A percentile compares a stretch with the other conserved stretches of the same genome.
phyloP scores from a whole-genome alignment of 225 moss, liverwort and hornwort species.

The Bryoerythrophyllum caledonicum region DNA sequence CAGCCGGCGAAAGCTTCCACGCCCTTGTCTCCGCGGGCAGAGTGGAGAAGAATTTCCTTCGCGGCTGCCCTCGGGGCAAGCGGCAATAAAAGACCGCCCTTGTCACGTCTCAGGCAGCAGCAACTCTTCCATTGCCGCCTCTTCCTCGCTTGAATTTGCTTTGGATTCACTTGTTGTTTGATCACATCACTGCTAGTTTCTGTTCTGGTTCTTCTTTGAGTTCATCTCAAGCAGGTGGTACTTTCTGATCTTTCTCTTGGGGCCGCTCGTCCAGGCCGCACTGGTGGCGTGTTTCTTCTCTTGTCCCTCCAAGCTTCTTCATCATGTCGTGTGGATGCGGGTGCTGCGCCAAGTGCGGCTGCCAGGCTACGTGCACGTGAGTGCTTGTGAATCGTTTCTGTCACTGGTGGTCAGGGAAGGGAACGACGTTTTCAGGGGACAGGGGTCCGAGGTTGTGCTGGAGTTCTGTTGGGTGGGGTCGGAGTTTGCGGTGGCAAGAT shows the following conservation, averaged over 20 bases:
- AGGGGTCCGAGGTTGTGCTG: neutral
- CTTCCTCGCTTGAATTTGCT: neutral
- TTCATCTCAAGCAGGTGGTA: neutral
- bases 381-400: conserved; percentile 1
- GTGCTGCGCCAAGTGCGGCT: conserved; percentile 90
- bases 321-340: conserved; percentile 84
- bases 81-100: conserved; percentile 1
- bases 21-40: neutral
- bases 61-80: neutral
- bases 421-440: neutral
- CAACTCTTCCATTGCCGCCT: neutral
- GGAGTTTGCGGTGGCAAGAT: too few species aligned
- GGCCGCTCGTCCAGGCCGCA: neutral
- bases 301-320: neutral
- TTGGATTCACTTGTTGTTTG: neutral
- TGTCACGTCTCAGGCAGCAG: neutral
- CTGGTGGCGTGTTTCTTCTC: neutral
- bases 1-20: neutral
- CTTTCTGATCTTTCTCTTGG: neutral
- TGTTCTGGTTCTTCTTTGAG: neutral
- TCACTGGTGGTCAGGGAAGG: neutral
- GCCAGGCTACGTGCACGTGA: conserved; percentile 83
- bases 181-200: neutral
- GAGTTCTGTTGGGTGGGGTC: neutral
- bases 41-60: neutral